Evolutionary conservation across 2,329 filamentous ascomycete genomes (phyloP).

Genomic region (Xylaria sp.): DNA sequence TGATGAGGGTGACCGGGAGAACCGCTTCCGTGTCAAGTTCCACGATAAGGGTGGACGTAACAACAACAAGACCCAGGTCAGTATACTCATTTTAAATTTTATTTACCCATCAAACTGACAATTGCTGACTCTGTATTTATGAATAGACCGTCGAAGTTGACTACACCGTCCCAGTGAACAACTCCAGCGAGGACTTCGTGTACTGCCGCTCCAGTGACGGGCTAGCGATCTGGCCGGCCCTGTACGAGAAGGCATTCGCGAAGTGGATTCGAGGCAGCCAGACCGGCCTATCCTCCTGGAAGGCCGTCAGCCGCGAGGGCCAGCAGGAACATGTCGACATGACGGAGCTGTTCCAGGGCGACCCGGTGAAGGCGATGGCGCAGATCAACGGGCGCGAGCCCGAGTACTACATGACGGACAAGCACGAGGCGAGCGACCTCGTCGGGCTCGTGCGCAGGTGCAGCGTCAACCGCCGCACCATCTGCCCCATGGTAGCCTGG

Average conservation of each 20-base stretch:
- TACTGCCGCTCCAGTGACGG: constrained; percentile 50
- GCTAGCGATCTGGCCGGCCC: constrained; percentile 50
- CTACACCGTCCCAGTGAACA: constrained; percentile 52
- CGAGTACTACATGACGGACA: constrained; percentile 44
- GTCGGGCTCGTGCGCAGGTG: constrained; percentile 47
- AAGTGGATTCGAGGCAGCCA: constrained; percentile 47
- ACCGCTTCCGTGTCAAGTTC: constrained; percentile 45
- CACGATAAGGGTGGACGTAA: constrained; percentile 53
- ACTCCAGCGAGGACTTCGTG: constrained; percentile 49
- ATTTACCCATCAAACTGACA: not conserved
- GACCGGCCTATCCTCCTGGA: not conserved
- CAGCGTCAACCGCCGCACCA: constrained; percentile 51
- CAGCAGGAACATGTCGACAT: constrained; percentile 46
- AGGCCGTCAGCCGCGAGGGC: not conserved
- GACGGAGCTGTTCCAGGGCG: constrained; percentile 48
- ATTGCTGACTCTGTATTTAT: not conserved
- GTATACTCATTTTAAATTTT: not conserved
- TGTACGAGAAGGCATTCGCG: constrained; percentile 56
- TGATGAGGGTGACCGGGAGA: constrained; percentile 31
- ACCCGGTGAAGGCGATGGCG: constrained; percentile 53
- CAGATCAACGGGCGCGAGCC: constrained; percentile 49
- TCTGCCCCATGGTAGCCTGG: constrained; percentile 50
- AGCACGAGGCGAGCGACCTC: constrained; percentile 43
- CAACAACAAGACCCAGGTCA: constrained; percentile 43
- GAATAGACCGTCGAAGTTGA: constrained; percentile 47